Percentiles rank a stretch among this genome's conserved stretches.
Conservation (phyloP, 768 basidiomycete genomes). For the Pisolithus orientalis region DNA sequence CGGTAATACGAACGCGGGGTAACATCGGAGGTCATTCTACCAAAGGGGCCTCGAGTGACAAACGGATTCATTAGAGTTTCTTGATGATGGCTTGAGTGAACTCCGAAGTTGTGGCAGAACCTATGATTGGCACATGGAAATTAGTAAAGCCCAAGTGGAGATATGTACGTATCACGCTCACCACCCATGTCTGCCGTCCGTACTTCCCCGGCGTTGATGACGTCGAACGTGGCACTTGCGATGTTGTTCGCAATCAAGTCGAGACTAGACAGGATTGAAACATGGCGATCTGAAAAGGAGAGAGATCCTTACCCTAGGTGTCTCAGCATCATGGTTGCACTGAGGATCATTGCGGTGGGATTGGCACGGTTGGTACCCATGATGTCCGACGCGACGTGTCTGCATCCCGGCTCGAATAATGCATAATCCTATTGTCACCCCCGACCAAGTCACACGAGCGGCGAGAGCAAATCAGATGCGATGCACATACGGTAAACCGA, state of each 20-base stretch:
- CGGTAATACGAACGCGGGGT: no score
- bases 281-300: slow-evolving; percentile 15
- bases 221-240: slow-evolving; percentile 86
- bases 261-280: slow-evolving; percentile 43
- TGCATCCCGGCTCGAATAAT: slow-evolving; percentile 97
- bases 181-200: slow-evolving; percentile 95
- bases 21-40: no score
- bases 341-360: slow-evolving; percentile 95
- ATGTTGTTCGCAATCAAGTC: slow-evolving; percentile 92
- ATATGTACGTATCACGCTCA: slow-evolving; percentile 31
- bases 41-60: neutral
- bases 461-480: slow-evolving; percentile 7
- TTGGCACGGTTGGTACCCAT: slow-evolving; percentile 96
- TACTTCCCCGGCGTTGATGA: slow-evolving; percentile 83
- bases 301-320: slow-evolving; percentile 72
- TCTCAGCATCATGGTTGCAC: slow-evolving; percentile 95
- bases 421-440: slow-evolving; percentile 71
- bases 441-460: neutral
- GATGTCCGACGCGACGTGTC: slow-evolving; percentile 91
- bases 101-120: slow-evolving; percentile 87
- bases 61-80: slow-evolving; percentile 47
- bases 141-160: neutral
- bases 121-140: slow-evolving; percentile 31
- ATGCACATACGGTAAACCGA: neutral
- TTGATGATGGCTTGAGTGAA: slow-evolving; percentile 92